Evolutionary conservation across 1,284 basidiomycete species (phyloP), one percentile per base, ranked within the genome.

Genomic region (Cryptococcus hybrid): DNA sequence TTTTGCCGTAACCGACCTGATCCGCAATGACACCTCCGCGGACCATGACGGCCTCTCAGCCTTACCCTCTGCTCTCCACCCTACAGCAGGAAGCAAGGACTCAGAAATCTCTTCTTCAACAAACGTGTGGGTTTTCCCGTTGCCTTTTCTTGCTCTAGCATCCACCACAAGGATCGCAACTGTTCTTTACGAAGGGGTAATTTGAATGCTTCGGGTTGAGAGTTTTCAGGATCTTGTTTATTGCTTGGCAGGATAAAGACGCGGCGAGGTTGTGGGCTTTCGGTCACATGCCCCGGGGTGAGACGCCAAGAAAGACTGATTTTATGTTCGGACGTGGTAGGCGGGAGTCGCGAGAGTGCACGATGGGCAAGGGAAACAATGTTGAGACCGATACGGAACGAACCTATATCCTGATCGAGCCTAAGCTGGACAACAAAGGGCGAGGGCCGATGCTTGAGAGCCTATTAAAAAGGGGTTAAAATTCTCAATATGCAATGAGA

Each of bases 1-100:
- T 97, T 80, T 97, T 97, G 38, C 93, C 93, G 71, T 97, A 97
- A 51, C 94, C 93, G 64, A 97, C 93, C 74, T 95, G 88, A 69
- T 97, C 93, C 7, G 94, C 94, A 48, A 97, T 84, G 53, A 97
- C 93, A 34, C 94, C 94, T 12, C 93, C 94, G 50, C 89, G 84
- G 30, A 96, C 80, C 60, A 80, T 82, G 53, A 91, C 84, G 0
- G 83, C 24, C 92, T 80, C 65, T 89, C 86, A 1, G 90, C 92
- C 50, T 90, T 88, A 50, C 90, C 93, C 75, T 97, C 92, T 4
- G 90, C 92, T 65, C 92, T 84, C 93, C 94, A 97, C 3, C 90
- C 89, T 6, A 97, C 81, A 49, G 91, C 86, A 54, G 86, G 86
- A 4, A 95, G 81, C 47, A 89, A 83, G 0, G 92, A 91, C 73